These are phyloP conservation scores for Chaetomium cochliodes DNA, from an alignment of 495 filamentous ascomycete species.

Conservation along the genomic window DNA sequence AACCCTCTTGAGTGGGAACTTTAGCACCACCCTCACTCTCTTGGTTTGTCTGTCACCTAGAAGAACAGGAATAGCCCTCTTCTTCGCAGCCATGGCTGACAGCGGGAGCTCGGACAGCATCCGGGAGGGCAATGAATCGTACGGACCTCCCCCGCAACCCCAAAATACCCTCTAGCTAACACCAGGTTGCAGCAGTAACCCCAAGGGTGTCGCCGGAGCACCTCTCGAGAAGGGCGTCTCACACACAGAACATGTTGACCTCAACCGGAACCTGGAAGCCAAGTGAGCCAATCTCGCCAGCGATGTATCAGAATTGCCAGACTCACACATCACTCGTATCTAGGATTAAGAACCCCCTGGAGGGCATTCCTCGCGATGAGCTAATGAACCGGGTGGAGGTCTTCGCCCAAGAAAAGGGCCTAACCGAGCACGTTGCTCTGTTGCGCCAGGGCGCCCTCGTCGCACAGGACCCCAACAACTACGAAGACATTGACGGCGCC, in stretches of 20 bases:
- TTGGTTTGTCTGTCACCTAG: not conserved
- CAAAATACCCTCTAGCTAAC: not conserved
- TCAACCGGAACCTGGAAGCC: conserved; percentile 49
- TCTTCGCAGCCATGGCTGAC: conserved; percentile 20
- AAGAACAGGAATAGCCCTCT: not conserved
- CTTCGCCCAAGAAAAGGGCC: conserved; percentile 53
- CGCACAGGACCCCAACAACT: conserved; percentile 57
- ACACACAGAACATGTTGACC: conserved; percentile 39
- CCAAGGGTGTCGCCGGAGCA: conserved; percentile 35
- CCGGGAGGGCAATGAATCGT: not conserved
- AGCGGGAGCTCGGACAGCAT: conserved; percentile 19
- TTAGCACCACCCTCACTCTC: not conserved
- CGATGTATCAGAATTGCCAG: not conserved
- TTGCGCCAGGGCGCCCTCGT: conserved; percentile 64
- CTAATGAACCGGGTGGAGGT: conserved; percentile 56
- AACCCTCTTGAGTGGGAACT: not conserved
- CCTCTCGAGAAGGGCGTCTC: conserved; percentile 40
- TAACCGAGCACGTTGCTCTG: conserved; percentile 50
- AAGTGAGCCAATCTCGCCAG: conserved; percentile 34
- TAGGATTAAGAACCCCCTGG: conserved; percentile 55
- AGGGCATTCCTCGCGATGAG: conserved; percentile 51
- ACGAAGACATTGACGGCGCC: conserved; percentile 50
- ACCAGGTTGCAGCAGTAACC: conserved; percentile 18
- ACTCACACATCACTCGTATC: not conserved
- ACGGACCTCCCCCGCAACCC: not conserved